Percentiles rank a stretch among this genome's conserved stretches.
Conservation (phyloP, 78 protist species). For the Chrysochromulina parva region DNA sequence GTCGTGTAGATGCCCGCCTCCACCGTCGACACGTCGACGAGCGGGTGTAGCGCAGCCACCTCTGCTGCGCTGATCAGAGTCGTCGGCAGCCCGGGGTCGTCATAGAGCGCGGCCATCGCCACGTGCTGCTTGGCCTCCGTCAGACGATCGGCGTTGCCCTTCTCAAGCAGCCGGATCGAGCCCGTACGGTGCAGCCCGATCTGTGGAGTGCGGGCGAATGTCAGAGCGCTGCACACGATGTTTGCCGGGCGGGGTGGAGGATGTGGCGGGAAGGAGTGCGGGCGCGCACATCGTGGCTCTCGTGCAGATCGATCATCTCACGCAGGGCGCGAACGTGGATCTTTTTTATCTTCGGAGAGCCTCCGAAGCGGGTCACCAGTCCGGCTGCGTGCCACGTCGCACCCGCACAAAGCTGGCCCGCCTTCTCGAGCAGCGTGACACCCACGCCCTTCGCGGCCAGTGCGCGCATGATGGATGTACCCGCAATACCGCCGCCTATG, state of each 20-base stretch:
- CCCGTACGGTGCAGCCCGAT: constrained; percentile 21
- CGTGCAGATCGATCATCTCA: not conserved
- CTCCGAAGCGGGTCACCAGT: constrained; percentile 38
- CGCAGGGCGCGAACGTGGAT: constrained; percentile 8
- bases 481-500: constrained; percentile 13
- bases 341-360: constrained; percentile 12
- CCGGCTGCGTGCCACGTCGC: constrained; percentile 41
- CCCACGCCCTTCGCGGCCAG: not conserved
- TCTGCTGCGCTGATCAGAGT: not conserved
- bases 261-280: no score
- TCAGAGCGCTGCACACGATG: no score
- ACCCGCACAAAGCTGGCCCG: not conserved
- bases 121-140: constrained; percentile 22
- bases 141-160: constrained; percentile 16
- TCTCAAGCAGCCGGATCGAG: not conserved
- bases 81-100: not conserved
- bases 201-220: no score
- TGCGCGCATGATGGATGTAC: not conserved
- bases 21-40: not conserved
- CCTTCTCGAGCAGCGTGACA: constrained; percentile 16
- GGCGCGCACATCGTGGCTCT: not conserved
- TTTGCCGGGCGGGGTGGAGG: no score
- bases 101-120: constrained; percentile 7
- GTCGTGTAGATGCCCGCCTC: not conserved
- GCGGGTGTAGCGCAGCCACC: not conserved